phyloP scores from a whole-genome alignment of 1,284 basidiomycete species.

The Phellinidium pouzarii region DNA sequence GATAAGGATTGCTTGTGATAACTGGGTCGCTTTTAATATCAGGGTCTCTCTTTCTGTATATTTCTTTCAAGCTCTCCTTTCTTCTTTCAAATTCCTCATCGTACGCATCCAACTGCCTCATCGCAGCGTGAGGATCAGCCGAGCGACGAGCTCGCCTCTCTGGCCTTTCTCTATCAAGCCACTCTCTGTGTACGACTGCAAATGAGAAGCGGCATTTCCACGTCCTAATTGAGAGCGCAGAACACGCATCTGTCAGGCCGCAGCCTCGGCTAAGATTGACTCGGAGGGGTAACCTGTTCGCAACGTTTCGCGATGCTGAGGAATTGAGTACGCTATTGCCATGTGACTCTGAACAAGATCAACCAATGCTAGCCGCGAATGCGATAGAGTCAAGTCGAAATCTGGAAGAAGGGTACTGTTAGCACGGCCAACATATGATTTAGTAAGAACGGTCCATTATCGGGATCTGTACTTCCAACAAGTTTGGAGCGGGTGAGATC shows the following conservation, averaged over 20 bases:
- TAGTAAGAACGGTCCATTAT: neutral
- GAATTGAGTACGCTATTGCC: constrained; percentile 14
- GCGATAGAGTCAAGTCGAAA: neutral
- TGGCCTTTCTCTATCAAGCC: constrained; percentile 5
- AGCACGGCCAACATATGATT: neutral
- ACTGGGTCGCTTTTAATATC: neutral
- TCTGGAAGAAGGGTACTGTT: neutral
- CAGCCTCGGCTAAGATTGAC: constrained; percentile 21
- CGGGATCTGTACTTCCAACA: neutral
- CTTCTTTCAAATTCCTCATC: no score
- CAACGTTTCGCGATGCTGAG: constrained; percentile 16
- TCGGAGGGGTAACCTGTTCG: constrained; percentile 21
- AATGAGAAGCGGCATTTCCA: neutral
- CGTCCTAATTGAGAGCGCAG: neutral
- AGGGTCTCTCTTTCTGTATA: no score
- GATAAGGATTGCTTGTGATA: neutral
- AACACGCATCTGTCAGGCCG: constrained; percentile 10
- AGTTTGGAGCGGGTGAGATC: neutral
- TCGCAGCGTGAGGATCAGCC: constrained; percentile 4
- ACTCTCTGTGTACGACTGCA: neutral
- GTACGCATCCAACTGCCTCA: neutral
- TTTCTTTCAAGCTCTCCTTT: no score
- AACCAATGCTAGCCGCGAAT: neutral
- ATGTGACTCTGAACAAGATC: neutral
- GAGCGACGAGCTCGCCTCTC: constrained; percentile 7